Evolutionary conservation across 768 basidiomycete genomes (phyloP), one percentile per base, ranked within the genome.

Genomic region (Amyloporia xantha): DNA sequence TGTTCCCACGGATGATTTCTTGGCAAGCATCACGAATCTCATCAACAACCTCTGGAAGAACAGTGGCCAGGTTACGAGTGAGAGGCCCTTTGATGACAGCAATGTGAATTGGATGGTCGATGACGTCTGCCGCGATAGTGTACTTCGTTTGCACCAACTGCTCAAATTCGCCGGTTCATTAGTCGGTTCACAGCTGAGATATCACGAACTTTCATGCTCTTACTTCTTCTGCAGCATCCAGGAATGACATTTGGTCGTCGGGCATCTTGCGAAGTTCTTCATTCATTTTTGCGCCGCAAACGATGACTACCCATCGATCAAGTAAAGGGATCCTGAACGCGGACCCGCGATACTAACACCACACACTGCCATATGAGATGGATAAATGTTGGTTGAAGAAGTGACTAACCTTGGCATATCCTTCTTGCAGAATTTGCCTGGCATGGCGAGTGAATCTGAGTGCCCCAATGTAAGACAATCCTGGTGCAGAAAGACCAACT

Each of bases 251-350:
- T 19, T 67, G 66, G 20, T 74, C 65, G 41, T 76, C 75, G 4
- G 70, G 64, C 13, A 72, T 70, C 52, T 61, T 71, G 20, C 75
- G 68, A 12, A 82, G 58, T 41, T 81, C 79, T 9, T 80, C 74
- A 12, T 79, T 61, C 28, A 71, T 62, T 17, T 70, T 49, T 0
- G 65, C 60, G 2, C 74, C 71, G 23, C 67, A 67, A 13, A 73
- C 59, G 9, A 80, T 59, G 21, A 77, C 66, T 13, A 70, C 53
- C 77, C 78, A 79, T 43, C 67, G 62, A 35, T 72, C 62, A 36
- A 73, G 56, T 26, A 62, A 62, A 0, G 76, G 63, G 5, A 78
- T 61, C 59, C 71, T 72, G 62, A 76, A 79, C 7, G 54, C 30
- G 13, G 54, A 44, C 1, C 33, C 45, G 12, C 52, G 51, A 44